A percentile compares a stretch with the other conserved stretches of the same genome.
These are phyloP conservation scores for Durio zibethinus DNA, from an alignment of 345 rosid species.

Conservation along the genomic window DNA sequence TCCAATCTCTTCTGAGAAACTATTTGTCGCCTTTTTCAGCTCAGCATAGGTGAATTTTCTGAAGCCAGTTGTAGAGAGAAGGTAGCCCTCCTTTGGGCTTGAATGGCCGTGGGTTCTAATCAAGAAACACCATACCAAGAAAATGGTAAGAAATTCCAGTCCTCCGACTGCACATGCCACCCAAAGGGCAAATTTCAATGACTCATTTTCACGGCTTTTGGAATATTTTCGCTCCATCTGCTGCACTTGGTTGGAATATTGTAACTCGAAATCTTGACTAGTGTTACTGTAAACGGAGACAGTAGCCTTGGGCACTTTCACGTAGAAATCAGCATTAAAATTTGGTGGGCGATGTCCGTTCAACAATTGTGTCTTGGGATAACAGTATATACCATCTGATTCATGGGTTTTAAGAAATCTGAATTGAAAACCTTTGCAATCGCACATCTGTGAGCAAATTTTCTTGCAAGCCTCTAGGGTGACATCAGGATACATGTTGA, in stretches of 20 bases:
- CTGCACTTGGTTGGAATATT: constrained; percentile 1
- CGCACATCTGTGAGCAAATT: constrained; percentile 20
- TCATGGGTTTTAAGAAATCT: not conserved
- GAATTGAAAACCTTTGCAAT: constrained; percentile 32
- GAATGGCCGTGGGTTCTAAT: not conserved
- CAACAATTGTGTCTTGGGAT: constrained; percentile 17
- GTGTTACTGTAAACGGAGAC: not conserved
- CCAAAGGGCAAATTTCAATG: not conserved
- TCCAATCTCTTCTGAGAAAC: constrained; percentile 33
- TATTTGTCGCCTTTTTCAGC: constrained; percentile 29
- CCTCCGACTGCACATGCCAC: constrained; percentile 2
- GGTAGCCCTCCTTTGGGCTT: not conserved
- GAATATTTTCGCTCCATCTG: constrained; percentile 1
- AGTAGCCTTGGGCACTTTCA: constrained; percentile 15
- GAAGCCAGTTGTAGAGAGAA: constrained; percentile 23
- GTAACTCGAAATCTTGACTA: constrained; percentile 26
- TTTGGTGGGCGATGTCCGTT: constrained; percentile 21
- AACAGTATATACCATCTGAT: constrained; percentile 8
- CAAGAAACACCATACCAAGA: not conserved
- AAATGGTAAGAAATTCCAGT: not conserved
- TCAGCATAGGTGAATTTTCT: constrained; percentile 24
- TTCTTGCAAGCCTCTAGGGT: constrained; percentile 24
- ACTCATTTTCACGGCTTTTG: not conserved
- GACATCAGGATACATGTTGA: not conserved
- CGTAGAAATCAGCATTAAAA: constrained; percentile 16